phyloP scores from a whole-genome alignment of 2,329 filamentous ascomycete species.

The Amylocarpus encephaloides region DNA sequence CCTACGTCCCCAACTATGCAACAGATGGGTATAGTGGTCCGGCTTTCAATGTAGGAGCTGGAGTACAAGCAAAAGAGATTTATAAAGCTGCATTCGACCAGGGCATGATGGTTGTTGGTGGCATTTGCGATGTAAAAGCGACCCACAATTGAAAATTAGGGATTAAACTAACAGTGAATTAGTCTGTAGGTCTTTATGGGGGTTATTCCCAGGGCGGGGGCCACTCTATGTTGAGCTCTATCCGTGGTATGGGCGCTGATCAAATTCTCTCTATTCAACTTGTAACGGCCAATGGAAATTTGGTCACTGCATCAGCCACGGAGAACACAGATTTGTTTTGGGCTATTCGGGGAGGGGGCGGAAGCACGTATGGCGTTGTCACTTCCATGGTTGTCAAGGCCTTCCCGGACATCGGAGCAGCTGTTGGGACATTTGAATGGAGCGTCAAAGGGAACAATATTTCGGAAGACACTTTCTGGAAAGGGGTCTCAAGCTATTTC shows the following conservation, averaged over 20 bases:
- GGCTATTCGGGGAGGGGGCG: slow-evolving; percentile 55
- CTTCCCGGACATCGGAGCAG: slow-evolving; percentile 34
- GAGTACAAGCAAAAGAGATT: slow-evolving; percentile 9
- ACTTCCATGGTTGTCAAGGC: slow-evolving; percentile 47
- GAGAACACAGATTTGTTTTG: slow-evolving; percentile 55
- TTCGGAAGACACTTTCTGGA: slow-evolving; percentile 32
- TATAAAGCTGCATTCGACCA: slow-evolving; percentile 28
- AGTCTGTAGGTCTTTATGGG: slow-evolving; percentile 41
- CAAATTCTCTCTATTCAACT: slow-evolving; percentile 39
- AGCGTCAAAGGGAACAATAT: slow-evolving; percentile 39
- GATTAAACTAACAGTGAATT: slow-evolving; percentile 39
- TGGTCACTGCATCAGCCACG: slow-evolving; percentile 41
- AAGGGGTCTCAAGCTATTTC: slow-evolving; percentile 45
- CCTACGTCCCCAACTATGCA: slow-evolving; percentile 1
- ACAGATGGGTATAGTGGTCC: slow-evolving; percentile 1
- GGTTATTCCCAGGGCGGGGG: slow-evolving; percentile 40
- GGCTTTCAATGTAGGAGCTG: slow-evolving; percentile 25
- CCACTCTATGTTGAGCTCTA: slow-evolving; percentile 39
- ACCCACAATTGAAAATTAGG: too few relatives aligned
- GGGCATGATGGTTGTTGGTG: slow-evolving; percentile 5
- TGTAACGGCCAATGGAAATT: slow-evolving; percentile 40
- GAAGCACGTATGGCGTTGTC: slow-evolving; percentile 52
- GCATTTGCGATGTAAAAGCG: neutral
- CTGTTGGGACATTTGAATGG: slow-evolving; percentile 33
- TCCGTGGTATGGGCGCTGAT: slow-evolving; percentile 47